Conservation (phyloP, 2,329 filamentous ascomycete genomes). For the Coleophoma crateriformis region DNA sequence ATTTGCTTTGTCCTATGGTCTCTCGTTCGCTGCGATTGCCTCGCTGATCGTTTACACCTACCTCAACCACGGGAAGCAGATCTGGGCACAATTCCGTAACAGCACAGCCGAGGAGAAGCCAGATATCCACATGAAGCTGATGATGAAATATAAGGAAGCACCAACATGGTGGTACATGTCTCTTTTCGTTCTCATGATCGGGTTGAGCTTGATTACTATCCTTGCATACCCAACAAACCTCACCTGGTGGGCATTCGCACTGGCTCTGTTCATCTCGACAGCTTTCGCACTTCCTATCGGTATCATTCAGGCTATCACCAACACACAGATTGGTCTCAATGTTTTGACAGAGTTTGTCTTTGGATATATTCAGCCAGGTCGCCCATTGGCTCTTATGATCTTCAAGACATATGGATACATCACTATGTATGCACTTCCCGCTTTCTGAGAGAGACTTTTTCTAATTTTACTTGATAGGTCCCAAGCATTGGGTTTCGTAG, state of each 20-base stretch:
- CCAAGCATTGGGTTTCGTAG: constrained; percentile 40
- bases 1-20: constrained; percentile 60
- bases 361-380: constrained; percentile 68
- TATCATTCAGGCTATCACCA: constrained; percentile 65
- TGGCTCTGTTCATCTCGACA: constrained; percentile 59
- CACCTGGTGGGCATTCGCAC: constrained; percentile 58
- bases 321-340: constrained; percentile 67
- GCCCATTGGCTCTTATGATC: constrained; percentile 70
- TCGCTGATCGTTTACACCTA: constrained; percentile 62
- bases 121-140: constrained; percentile 47
- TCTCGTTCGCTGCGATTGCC: constrained; percentile 66
- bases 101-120: constrained; percentile 27
- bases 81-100: constrained; percentile 38
- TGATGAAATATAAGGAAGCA: constrained; percentile 49
- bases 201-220: constrained; percentile 31
- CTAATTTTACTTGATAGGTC: constrained; percentile 11
- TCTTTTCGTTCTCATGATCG: constrained; percentile 41
- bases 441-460: constrained; percentile 57
- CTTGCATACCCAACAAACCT: constrained; percentile 58
- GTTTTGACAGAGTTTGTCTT: constrained; percentile 69
- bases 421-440: constrained; percentile 55
- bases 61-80: constrained; percentile 60
- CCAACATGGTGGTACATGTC: constrained; percentile 52
- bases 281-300: constrained; percentile 61
- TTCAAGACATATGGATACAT: constrained; percentile 73